Base-by-base conservation (phyloP, 768 basidiomycete genomes). In the Hygrophoropsis aurantiaca region DNA sequence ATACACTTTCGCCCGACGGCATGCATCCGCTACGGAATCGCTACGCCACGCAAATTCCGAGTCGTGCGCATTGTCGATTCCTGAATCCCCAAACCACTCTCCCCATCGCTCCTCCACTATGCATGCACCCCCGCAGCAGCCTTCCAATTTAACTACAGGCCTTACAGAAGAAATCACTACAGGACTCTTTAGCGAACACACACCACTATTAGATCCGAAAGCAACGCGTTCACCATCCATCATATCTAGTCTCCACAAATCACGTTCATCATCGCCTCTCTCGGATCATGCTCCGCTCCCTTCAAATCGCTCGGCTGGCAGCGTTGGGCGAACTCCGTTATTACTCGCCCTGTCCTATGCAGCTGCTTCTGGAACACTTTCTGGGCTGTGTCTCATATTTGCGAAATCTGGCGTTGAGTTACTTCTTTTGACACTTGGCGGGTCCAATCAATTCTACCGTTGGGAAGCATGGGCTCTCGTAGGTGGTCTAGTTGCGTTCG, bases 321-420 rank as follows among this genome's bases (percentile, higher is more conserved):
- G 51, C 21, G n/a, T 34, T 30, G 27, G 35, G 51, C 77, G 75
- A 24, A 83, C 79, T 10, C 75, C 80, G 1, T 64, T 88, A 1
- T 67, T 87, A 48, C 66, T 93, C 36, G 88, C 92, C 10, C 74
- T 93, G 38, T 88, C 90, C 1, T 97, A 90, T 64, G 87, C 93
- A 13, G 90, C 90, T 11, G 80, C 85, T 42, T 92, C 89, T 3
- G 94, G 94, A 0, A 92, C 90, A 18, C 72, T 95, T 21, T 90
- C 87, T 3, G 94, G 94, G 19, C 88, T 97, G 83, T 95, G 91
- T 61, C 71, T 97, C 20, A 74, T 97, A 13, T 90, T 95, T 53
- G 94, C 94, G 13, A 97, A 97, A 71, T 90, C 90, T 50, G 93
- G 90, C 3, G 89, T 94, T 10, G 92, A 95, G 66, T 73, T 97